Evolutionary conservation across 2,329 filamentous ascomycete genomes (phyloP).

Genomic region (Phialophora verrucosa): DNA sequence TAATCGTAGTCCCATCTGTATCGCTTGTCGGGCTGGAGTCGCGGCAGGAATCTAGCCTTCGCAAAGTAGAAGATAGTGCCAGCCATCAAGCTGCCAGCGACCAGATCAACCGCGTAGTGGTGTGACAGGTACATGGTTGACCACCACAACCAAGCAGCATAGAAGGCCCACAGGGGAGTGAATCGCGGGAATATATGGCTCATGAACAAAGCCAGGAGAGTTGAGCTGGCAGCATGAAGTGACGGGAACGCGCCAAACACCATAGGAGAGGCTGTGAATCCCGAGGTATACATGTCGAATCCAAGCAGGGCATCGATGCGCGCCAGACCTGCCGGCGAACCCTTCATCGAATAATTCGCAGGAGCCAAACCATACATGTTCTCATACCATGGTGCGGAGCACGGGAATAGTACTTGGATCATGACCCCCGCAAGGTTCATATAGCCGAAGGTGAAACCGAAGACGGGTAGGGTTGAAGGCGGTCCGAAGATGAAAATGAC

Average conservation of each 20-base stretch:
- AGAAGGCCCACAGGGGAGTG: slow-evolving; percentile 77
- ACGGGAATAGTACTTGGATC: slow-evolving; percentile 89
- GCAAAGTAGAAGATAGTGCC: slow-evolving; percentile 81
- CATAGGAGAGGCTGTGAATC: slow-evolving; percentile 85
- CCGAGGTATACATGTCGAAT: slow-evolving; percentile 89
- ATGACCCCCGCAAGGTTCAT: slow-evolving; percentile 87
- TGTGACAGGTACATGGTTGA: slow-evolving; percentile 98
- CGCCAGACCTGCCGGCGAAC: slow-evolving; percentile 85
- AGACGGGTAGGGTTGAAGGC: slow-evolving; percentile 82
- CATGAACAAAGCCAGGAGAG: slow-evolving; percentile 90
- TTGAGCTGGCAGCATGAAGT: slow-evolving; percentile 86
- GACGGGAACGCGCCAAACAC: slow-evolving; percentile 96
- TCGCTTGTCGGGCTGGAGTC: slow-evolving; percentile 80
- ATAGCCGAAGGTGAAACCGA: slow-evolving; percentile 87
- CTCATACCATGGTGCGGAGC: slow-evolving; percentile 96
- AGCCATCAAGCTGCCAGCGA: slow-evolving; percentile 80
- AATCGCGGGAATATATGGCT: slow-evolving; percentile 87
- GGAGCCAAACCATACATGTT: slow-evolving; percentile 88
- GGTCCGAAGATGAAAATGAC: slow-evolving; percentile 88
- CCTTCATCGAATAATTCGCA: slow-evolving; percentile 88
- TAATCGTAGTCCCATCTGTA: slow-evolving; percentile 97
- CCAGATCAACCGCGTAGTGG: slow-evolving; percentile 93
- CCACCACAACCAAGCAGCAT: slow-evolving; percentile 96
- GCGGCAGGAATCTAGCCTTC: slow-evolving; percentile 79
- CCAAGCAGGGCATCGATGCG: slow-evolving; percentile 90